Conservation (phyloP, 768 basidiomycete species). For the Cystofilobasidium capitatum region DNA sequence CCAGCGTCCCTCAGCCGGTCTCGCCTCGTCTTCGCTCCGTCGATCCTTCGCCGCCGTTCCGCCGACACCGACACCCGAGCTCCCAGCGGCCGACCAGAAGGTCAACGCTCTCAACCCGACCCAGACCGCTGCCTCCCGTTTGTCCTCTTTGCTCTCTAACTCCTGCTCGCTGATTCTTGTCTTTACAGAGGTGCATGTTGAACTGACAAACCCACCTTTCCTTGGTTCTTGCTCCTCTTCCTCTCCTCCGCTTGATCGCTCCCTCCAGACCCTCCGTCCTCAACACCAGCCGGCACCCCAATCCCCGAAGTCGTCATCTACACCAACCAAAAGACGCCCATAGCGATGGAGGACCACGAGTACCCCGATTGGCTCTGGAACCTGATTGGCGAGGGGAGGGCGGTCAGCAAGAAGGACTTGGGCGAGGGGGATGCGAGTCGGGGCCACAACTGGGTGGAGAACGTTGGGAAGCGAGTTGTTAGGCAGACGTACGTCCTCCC, state of each 20-base stretch:
- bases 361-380: conserved; percentile 26
- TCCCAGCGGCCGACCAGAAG: no score
- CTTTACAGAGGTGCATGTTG: background rate
- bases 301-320: conserved; percentile 24
- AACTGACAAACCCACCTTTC: background rate
- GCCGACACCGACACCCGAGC: no score
- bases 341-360: conserved; percentile 21
- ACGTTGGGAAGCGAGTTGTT: background rate
- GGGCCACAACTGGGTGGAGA: conserved; percentile 8
- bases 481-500: conserved; percentile 3
- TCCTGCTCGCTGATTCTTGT: background rate
- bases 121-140: background rate
- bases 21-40: no score
- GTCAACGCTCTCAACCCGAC: background rate
- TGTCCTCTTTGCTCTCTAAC: background rate
- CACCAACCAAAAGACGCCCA: conserved; percentile 11
- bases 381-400: conserved; percentile 14
- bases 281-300: conserved; percentile 18
- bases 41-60: no score
- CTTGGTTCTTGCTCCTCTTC: background rate
- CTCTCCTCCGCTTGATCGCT: background rate
- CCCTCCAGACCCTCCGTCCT: conserved; percentile 15
- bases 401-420: background rate
- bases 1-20: no score
- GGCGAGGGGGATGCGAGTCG: conserved; percentile 4